Evolutionary conservation across 1,284 basidiomycete genomes (phyloP).

Genomic region (Cerioporus squamosus): DNA sequence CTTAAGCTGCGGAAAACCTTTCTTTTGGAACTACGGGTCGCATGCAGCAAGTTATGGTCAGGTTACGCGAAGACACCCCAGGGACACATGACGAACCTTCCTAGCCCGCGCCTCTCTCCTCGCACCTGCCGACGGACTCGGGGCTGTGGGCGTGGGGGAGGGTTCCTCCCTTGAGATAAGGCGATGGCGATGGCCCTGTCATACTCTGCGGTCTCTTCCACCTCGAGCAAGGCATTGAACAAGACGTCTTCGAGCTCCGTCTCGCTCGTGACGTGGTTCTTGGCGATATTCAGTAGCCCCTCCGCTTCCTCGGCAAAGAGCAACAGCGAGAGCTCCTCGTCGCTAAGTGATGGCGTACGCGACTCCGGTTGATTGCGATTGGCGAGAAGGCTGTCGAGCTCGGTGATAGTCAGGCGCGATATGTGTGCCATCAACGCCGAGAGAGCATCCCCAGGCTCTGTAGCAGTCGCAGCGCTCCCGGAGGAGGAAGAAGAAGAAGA

Average conservation of each 20-base stretch:
- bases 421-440: slow-evolving; percentile 15
- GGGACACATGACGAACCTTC: neutral
- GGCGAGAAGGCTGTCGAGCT: slow-evolving; percentile 40
- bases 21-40: too few species aligned
- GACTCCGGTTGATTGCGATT: neutral
- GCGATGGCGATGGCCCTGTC: slow-evolving; percentile 28
- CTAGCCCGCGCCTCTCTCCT: neutral
- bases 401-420: slow-evolving; percentile 38
- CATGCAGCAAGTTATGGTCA: neutral
- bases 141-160: slow-evolving; percentile 11
- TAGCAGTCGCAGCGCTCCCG: too few species aligned
- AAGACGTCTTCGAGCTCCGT: slow-evolving; percentile 2
- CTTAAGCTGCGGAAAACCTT: too few species aligned
- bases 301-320: slow-evolving; percentile 26
- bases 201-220: slow-evolving; percentile 25
- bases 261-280: neutral
- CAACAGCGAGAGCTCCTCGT: slow-evolving; percentile 25
- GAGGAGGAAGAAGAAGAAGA: neutral
- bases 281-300: slow-evolving; percentile 15
- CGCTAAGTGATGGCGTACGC: neutral
- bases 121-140: neutral
- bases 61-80: neutral
- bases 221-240: slow-evolving; percentile 18
- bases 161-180: slow-evolving; percentile 20
- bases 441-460: neutral